Base-by-base conservation (phyloP, 1,284 basidiomycete species). In the Somion occarium region DNA sequence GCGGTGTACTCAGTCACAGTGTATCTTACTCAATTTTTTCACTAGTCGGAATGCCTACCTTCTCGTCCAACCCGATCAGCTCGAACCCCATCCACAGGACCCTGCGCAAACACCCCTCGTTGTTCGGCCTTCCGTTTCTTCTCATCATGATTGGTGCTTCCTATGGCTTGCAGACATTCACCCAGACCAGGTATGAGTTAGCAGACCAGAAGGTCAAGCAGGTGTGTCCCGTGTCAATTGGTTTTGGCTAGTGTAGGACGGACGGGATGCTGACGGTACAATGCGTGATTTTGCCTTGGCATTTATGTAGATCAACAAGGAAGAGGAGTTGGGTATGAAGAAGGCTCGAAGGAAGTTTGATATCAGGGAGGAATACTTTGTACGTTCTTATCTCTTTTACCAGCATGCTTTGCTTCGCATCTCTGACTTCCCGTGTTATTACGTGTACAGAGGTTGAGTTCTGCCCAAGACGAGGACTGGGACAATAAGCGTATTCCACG, bases 361-460 rank as follows among this genome's bases (percentile, higher is more conserved):
- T 67, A 88, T 98, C 22, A 73, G 92, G 46, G 95, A 98, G 68
- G 96, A 98, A 67, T 98, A 98, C 70, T 98, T 88, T 65, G 93
- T 95, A 71, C 69, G 91, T 83, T 19, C 26, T 42, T n/a, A n/a
- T n/a, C n/a, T n/a, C n/a, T 18, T 3, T 47, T n/a, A n/a, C n/a
- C n/a, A n/a, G n/a, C n/a, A n/a, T n/a, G n/a, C n/a, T n/a, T 7
- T n/a, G n/a, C n/a, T n/a, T n/a, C n/a, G n/a, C n/a, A n/a, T 51
- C 38, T 27, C 52, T 3, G 43, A 49, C 19, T 48, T 44, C n/a
- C n/a, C n/a, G 25, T 24, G n/a, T 13, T 38, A 34, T 41, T 50
- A 27, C 37, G 39, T 41, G 39, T 54, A 50, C 61, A 93, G 89
- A 80, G 84, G 63, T 64, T 93, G 60, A 83, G 76, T 66, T 75